phyloP scores from a whole-genome alignment of 805 yeast genomes.

The Kurtzmaniella cleridarum region DNA sequence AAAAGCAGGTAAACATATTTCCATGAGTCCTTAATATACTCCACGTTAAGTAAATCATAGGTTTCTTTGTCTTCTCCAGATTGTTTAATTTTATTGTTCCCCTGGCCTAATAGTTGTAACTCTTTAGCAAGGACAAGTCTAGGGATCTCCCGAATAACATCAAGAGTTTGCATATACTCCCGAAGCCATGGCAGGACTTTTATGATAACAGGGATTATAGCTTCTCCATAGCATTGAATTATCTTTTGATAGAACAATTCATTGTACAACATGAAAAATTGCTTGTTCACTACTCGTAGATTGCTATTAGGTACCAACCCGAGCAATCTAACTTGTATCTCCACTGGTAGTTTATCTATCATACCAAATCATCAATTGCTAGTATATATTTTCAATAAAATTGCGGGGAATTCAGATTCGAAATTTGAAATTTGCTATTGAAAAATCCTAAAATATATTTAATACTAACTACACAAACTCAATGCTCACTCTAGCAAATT shows the following conservation, averaged over 20 bases:
- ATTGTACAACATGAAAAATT: conserved; percentile 47
- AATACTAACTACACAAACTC: background rate
- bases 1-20: conserved; percentile 45
- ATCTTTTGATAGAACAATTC: conserved; percentile 40
- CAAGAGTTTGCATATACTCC: conserved; percentile 34
- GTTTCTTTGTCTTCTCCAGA: background rate
- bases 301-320: conserved; percentile 26
- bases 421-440: background rate
- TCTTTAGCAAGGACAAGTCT: conserved; percentile 20
- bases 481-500: background rate
- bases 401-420: background rate
- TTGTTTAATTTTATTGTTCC: background rate
- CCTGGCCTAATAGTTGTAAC: background rate
- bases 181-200: conserved; percentile 35
- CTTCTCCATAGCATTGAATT: conserved; percentile 31
- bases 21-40: conserved; percentile 50
- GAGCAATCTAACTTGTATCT: conserved; percentile 36
- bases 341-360: conserved; percentile 33
- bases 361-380: conserved; percentile 3
- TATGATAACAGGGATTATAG: conserved; percentile 21
- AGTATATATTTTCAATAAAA: background rate
- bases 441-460: background rate
- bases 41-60: background rate
- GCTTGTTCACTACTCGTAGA: conserved; percentile 30
- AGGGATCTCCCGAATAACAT: conserved; percentile 23